A percentile compares a stretch with the other conserved stretches of the same genome.
These are phyloP conservation scores for Fusarium poae DNA, from an alignment of 2,329 filamentous ascomycete genomes.

Conservation along the genomic window DNA sequence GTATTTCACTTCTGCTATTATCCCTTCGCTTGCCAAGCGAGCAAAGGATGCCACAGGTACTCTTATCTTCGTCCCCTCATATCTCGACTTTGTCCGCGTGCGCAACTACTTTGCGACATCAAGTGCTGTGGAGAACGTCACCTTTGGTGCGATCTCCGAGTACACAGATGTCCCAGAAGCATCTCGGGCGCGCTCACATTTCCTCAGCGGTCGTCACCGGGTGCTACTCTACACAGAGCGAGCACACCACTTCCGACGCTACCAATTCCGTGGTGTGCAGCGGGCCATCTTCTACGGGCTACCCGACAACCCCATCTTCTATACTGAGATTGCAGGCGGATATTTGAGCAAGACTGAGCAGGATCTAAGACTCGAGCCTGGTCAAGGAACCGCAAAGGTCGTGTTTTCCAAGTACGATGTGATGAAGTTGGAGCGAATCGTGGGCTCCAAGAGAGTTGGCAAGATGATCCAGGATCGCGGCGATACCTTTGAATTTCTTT, in stretches of 20 bases:
- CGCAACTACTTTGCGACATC: conserved; percentile 91
- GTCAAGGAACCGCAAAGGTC: conserved; percentile 69
- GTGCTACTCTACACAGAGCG: conserved; percentile 93
- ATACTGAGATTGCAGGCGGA: conserved; percentile 78
- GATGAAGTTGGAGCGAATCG: conserved; percentile 88
- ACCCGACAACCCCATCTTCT: conserved; percentile 89
- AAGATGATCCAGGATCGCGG: conserved; percentile 86
- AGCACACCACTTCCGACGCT: conserved; percentile 96
- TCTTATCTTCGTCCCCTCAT: conserved; percentile 90
- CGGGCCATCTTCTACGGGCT: conserved; percentile 90
- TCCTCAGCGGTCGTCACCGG: conserved; percentile 83
- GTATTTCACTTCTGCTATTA: conserved; percentile 85
- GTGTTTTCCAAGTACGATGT: conserved; percentile 92
- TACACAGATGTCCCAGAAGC: conserved; percentile 85
- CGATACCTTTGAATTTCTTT: conserved; percentile 97
- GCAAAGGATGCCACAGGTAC: conserved; percentile 75
- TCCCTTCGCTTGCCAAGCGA: conserved; percentile 80
- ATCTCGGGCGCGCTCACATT: conserved; percentile 87
- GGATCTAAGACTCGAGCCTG: conserved; percentile 67
- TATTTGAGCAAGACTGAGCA: conserved; percentile 73
- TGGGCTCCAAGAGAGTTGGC: conserved; percentile 82
- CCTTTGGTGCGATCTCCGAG: conserved; percentile 85
- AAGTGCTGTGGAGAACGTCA: conserved; percentile 63
- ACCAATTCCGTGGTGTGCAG: conserved; percentile 83
- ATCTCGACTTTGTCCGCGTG: conserved; percentile 93